Conservation (phyloP, 176 grass and related monocot species). For the Oryza meyeriana region DNA sequence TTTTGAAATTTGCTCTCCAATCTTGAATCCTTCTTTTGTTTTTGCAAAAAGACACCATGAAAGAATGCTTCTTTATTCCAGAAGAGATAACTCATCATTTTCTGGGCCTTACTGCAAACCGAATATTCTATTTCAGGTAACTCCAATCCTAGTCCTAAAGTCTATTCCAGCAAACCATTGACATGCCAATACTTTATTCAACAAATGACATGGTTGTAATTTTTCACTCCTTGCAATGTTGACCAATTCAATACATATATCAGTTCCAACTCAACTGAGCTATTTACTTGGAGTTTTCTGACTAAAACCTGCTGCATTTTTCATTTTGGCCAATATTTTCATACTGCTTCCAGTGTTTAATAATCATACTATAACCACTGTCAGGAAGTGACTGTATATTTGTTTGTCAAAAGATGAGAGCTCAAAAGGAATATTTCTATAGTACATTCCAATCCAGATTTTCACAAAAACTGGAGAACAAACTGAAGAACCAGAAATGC, state of each 20-base stretch:
- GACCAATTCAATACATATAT: background rate
- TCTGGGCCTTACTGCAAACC: slow-evolving; percentile 81
- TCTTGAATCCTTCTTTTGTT: too few relatives aligned
- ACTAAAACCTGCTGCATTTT: background rate
- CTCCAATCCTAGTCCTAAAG: background rate
- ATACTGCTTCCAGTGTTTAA: background rate
- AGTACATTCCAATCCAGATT: background rate
- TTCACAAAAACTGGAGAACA: background rate
- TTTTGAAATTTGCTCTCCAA: too few relatives aligned
- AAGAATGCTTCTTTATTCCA: too few relatives aligned
- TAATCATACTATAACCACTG: background rate
- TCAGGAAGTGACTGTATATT: background rate
- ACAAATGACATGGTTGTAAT: background rate
- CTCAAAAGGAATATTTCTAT: background rate
- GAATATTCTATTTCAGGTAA: slow-evolving; percentile 93
- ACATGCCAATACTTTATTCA: background rate
- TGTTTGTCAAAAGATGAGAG: background rate
- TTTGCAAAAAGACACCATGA: too few relatives aligned
- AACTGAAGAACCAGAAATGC: background rate
- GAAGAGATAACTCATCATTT: too few relatives aligned
- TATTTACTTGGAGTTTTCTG: background rate
- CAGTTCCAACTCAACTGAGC: background rate
- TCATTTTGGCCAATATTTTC: background rate
- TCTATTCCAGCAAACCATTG: background rate
- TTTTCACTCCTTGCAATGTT: background rate